Conservation (phyloP, 73 alveolate genomes). For the Paramecium caudatum region DNA sequence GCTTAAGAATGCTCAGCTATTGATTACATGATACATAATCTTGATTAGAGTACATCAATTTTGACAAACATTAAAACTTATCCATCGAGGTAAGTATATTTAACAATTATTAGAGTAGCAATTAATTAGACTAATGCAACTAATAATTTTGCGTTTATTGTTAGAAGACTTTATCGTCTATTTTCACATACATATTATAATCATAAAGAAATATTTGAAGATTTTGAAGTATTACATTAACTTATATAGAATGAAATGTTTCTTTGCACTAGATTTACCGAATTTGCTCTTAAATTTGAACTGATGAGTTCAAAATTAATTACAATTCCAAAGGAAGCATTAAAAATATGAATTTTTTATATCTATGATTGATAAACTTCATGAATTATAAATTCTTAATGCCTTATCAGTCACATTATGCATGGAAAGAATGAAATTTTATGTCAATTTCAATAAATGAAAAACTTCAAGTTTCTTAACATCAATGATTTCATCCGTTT, state of each 20-base stretch:
- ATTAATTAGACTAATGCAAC: constrained; percentile 90
- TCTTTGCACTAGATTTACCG: constrained; percentile 97
- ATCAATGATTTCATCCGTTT: not conserved
- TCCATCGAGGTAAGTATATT: constrained; percentile 58
- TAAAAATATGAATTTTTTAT: constrained; percentile 44
- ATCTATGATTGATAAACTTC: not conserved
- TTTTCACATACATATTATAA: constrained; percentile 97
- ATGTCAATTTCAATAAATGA: constrained; percentile 21
- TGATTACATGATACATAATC: constrained; percentile 98
- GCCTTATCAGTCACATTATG: constrained; percentile 23
- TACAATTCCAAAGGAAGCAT: constrained; percentile 93
- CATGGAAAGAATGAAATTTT: constrained; percentile 3
- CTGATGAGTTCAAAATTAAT: constrained; percentile 94
- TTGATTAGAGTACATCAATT: constrained; percentile 95
- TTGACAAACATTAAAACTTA: constrained; percentile 91
- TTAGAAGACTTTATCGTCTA: constrained; percentile 95
- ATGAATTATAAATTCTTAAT: not conserved
- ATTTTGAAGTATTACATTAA: constrained; percentile 85
- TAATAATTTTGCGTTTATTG: constrained; percentile 91
- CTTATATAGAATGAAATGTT: constrained; percentile 87
- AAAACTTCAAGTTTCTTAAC: not conserved
- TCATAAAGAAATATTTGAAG: constrained; percentile 94
- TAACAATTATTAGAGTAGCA: constrained; percentile 80
- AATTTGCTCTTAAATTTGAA: constrained; percentile 93
- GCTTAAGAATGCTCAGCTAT: constrained; percentile 99